A percentile compares a stretch with the other conserved stretches of the same genome.
These are phyloP conservation scores for Herpotrichia juniperi DNA, from an alignment of 2,329 filamentous ascomycete genomes.

Conservation along the genomic window DNA sequence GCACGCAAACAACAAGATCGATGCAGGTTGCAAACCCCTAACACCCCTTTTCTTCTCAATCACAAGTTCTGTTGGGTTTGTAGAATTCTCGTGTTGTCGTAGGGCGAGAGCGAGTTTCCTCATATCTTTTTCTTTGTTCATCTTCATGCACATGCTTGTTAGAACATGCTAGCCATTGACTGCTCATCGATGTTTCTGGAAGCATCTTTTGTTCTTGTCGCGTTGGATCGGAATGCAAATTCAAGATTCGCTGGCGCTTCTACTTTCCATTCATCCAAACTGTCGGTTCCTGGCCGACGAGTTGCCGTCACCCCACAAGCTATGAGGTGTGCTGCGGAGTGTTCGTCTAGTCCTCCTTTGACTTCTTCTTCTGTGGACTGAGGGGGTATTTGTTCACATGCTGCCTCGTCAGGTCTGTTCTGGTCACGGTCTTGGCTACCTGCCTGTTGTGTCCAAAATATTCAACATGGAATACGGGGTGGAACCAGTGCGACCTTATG, in stretches of 20 bases:
- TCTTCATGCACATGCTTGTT: no score
- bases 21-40: no score
- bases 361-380: background rate
- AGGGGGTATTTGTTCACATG: background rate
- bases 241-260: background rate
- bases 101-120: no score
- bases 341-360: background rate
- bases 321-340: background rate
- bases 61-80: no score
- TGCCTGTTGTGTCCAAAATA: background rate
- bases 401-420: background rate
- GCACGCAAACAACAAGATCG: no score
- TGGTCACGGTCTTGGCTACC: background rate
- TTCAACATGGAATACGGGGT: conserved; percentile 19
- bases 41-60: no score
- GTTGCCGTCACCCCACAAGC: background rate
- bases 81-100: no score
- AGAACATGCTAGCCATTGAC: no score
- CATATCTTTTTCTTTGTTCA: no score
- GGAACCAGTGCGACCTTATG: conserved; percentile 6
- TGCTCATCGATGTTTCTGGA: no score
- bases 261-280: conserved; percentile 3
- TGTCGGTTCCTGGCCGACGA: background rate
- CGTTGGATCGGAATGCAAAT: background rate
- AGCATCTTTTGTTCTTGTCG: background rate